Percentiles rank a stretch among this genome's conserved stretches.
Evolutionary conservation across 2,329 filamentous ascomycete species (phyloP).

Genomic region (Penicillium sp.): DNA sequence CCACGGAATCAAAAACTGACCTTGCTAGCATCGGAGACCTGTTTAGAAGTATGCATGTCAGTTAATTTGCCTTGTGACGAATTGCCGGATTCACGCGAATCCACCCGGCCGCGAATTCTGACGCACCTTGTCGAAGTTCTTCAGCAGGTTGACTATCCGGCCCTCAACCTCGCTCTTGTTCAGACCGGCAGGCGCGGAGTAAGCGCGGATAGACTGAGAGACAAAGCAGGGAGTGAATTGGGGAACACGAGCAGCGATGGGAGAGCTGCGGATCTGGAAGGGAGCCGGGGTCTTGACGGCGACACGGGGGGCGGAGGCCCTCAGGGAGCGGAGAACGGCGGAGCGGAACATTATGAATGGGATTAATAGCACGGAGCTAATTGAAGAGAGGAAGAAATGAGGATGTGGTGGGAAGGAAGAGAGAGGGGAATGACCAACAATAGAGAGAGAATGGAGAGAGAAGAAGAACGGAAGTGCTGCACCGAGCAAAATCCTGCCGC

Average conservation of each 20-base stretch:
- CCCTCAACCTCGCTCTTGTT: conserved; percentile 85
- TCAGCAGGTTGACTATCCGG: conserved; percentile 87
- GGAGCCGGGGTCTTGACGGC: conserved; percentile 60
- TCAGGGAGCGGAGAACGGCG: conserved; percentile 77
- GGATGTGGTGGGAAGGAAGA: conserved; percentile 9
- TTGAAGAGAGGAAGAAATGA: conserved; percentile 20
- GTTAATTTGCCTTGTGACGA: neutral
- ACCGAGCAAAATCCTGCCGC: conserved; percentile 40
- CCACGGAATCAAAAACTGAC: conserved; percentile 31
- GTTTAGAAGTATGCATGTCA: conserved; percentile 10
- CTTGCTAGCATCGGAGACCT: conserved; percentile 47
- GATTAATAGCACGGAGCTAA: conserved; percentile 21
- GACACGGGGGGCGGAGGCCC: conserved; percentile 56
- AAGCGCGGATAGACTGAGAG: conserved; percentile 76
- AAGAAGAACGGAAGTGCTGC: conserved; percentile 32
- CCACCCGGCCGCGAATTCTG: conserved; percentile 11
- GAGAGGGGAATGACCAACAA: neutral
- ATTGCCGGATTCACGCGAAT: conserved; percentile 4
- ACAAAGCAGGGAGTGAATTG: conserved; percentile 65
- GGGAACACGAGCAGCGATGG: conserved; percentile 62
- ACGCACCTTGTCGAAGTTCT: conserved; percentile 95
- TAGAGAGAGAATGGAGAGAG: conserved; percentile 12
- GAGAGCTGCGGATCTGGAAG: conserved; percentile 62
- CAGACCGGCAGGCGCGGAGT: conserved; percentile 80
- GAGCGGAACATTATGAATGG: conserved; percentile 80